Conservation (phyloP, 2,329 filamentous ascomycete genomes). For the Fusarium austroafricanum region DNA sequence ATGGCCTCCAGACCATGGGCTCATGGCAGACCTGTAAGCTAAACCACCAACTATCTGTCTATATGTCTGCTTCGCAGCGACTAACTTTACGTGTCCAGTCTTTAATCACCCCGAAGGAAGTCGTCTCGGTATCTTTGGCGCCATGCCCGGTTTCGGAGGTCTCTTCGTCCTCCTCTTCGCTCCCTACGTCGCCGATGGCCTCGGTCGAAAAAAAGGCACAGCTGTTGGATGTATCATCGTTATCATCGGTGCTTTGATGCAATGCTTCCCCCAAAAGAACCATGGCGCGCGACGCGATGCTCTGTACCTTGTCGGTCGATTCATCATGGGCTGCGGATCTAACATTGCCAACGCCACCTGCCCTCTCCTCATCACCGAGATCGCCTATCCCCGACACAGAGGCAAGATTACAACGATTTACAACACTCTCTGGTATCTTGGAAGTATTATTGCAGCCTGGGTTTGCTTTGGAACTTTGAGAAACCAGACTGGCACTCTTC, state of each 20-base stretch:
- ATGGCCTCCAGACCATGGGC: slow-evolving; percentile 41
- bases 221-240: slow-evolving; percentile 38
- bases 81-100: slow-evolving; percentile 15
- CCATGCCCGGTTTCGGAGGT: slow-evolving; percentile 42
- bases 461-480: slow-evolving; percentile 34
- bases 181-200: slow-evolving; percentile 41
- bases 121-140: slow-evolving; percentile 43
- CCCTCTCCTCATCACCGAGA: slow-evolving; percentile 42
- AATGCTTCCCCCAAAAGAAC: slow-evolving; percentile 34
- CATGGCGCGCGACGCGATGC: slow-evolving; percentile 27
- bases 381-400: slow-evolving; percentile 39
- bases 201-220: slow-evolving; percentile 41
- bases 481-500: slow-evolving; percentile 28
- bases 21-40: slow-evolving; percentile 35
- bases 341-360: slow-evolving; percentile 43
- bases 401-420: slow-evolving; percentile 42
- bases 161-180: slow-evolving; percentile 43
- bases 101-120: slow-evolving; percentile 41
- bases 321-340: slow-evolving; percentile 41
- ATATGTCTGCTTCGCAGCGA: not conserved
- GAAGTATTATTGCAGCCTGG: slow-evolving; percentile 41
- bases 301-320: slow-evolving; percentile 39
- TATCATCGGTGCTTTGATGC: slow-evolving; percentile 36
- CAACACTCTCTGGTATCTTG: slow-evolving; percentile 44
- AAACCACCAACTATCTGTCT: accelerated